These are phyloP conservation scores for Mucor velutinosus DNA, from an alignment of 371 early-diverging fungal species.

Conservation along the genomic window DNA sequence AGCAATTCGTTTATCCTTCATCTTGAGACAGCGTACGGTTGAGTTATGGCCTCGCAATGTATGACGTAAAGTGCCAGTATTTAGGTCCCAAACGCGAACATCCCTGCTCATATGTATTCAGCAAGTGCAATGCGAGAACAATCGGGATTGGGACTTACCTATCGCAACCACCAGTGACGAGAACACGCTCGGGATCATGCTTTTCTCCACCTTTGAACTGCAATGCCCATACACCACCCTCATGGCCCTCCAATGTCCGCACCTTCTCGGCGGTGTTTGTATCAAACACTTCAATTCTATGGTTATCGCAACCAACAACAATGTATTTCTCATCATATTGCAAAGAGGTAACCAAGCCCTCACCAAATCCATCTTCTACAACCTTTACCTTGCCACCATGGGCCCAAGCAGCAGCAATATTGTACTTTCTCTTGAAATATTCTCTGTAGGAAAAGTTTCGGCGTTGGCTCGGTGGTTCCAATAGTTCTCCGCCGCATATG, in stretches of 20 bases:
- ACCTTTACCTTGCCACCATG: constrained; percentile 68
- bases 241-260: constrained; percentile 82
- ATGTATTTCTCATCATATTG: constrained; percentile 88
- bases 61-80: constrained; percentile 73
- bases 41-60: constrained; percentile 88
- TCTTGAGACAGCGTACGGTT: constrained; percentile 89
- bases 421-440: constrained; percentile 75
- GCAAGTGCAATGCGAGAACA: background rate
- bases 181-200: constrained; percentile 66
- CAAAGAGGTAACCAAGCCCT: constrained; percentile 81
- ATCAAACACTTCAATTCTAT: constrained; percentile 84
- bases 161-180: constrained; percentile 82
- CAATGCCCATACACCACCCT: constrained; percentile 96
- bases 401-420: constrained; percentile 78
- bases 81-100: constrained; percentile 90
- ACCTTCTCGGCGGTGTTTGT: constrained; percentile 68
- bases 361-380: constrained; percentile 78
- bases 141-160: constrained; percentile 46
- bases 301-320: constrained; percentile 86
- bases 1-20: constrained; percentile 67
- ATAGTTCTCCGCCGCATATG: constrained; percentile 53
- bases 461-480: constrained; percentile 49
- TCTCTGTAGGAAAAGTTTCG: constrained; percentile 68
- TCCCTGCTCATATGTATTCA: constrained; percentile 39
- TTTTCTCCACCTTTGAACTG: constrained; percentile 69